Evolutionary conservation across 192 early-diverging fungal genomes (phyloP).

Genomic region (Backusella macrospora): DNA sequence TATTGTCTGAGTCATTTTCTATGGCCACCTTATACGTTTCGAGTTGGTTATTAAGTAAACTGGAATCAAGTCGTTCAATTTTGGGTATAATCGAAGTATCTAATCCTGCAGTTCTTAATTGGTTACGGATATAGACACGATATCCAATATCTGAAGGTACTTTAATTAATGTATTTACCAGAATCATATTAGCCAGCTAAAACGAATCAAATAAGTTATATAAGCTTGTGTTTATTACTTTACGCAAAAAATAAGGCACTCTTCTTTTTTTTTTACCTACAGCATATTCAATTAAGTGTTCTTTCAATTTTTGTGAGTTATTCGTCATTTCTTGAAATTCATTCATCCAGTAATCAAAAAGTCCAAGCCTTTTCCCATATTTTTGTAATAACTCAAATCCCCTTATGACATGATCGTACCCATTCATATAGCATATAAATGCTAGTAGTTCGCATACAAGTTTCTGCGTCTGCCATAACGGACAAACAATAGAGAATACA

Average conservation of each 20-base stretch:
- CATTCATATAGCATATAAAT: constrained; percentile 74
- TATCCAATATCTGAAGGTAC: constrained; percentile 71
- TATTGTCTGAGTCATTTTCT: constrained; percentile 35
- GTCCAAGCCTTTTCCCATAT: constrained; percentile 55
- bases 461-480: constrained; percentile 69
- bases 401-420: constrained; percentile 73
- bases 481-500: constrained; percentile 72
- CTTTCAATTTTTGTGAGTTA: constrained; percentile 68
- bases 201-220: not conserved
- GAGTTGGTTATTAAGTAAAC: constrained; percentile 35
- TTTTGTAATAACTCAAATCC: constrained; percentile 75
- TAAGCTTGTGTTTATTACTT: no score
- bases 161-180: constrained; percentile 72
- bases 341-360: constrained; percentile 78
- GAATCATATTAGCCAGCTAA: constrained; percentile 71
- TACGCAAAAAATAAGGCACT: not conserved
- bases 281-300: constrained; percentile 76
- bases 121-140: constrained; percentile 71
- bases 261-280: constrained; percentile 29
- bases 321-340: constrained; percentile 74
- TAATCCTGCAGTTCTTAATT: constrained; percentile 70
- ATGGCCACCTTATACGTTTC: constrained; percentile 19
- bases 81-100: constrained; percentile 60
- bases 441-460: constrained; percentile 74
- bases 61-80: constrained; percentile 50